phyloP scores from a whole-genome alignment of 1,284 basidiomycete species.

The Ganoderma sinense region DNA sequence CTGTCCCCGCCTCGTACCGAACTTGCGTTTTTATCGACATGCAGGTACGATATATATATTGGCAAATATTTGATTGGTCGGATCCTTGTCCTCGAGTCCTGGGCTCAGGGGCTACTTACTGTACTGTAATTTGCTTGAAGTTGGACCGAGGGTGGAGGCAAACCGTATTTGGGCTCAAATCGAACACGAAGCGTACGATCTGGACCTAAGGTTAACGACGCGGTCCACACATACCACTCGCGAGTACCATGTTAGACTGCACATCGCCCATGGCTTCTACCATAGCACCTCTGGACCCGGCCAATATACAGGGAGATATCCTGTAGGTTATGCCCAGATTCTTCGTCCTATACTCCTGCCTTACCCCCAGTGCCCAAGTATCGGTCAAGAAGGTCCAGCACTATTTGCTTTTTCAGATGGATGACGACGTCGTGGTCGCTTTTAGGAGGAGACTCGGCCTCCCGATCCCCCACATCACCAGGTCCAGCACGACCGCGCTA shows the following conservation, averaged over 20 bases:
- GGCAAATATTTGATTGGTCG: neutral
- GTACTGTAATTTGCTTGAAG: too few species aligned
- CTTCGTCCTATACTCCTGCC: neutral
- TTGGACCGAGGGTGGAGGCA: too few species aligned
- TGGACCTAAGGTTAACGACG: too few species aligned
- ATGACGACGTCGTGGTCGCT: slow-evolving; percentile 34
- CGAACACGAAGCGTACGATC: too few species aligned
- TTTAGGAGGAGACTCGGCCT: slow-evolving; percentile 36
- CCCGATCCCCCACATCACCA: slow-evolving; percentile 43
- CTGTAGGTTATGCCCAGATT: slow-evolving; percentile 41
- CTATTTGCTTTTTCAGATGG: slow-evolving; percentile 50
- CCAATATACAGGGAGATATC: slow-evolving; percentile 58
- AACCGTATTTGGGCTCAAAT: too few species aligned
- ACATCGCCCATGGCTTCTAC: slow-evolving; percentile 19
- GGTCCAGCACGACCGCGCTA: slow-evolving; percentile 20
- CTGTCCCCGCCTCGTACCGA: neutral
- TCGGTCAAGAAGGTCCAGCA: slow-evolving; percentile 52
- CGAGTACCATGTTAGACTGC: too few species aligned
- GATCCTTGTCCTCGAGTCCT: too few species aligned
- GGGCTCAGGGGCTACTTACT: too few species aligned
- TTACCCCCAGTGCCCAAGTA: slow-evolving; percentile 32
- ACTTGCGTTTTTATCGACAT: neutral
- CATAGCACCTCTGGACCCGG: slow-evolving; percentile 38
- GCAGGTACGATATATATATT: slow-evolving; percentile 39
- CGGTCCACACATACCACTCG: neutral